Conservation (phyloP, 1,284 basidiomycete species). For the Schizopora paradoxa region DNA sequence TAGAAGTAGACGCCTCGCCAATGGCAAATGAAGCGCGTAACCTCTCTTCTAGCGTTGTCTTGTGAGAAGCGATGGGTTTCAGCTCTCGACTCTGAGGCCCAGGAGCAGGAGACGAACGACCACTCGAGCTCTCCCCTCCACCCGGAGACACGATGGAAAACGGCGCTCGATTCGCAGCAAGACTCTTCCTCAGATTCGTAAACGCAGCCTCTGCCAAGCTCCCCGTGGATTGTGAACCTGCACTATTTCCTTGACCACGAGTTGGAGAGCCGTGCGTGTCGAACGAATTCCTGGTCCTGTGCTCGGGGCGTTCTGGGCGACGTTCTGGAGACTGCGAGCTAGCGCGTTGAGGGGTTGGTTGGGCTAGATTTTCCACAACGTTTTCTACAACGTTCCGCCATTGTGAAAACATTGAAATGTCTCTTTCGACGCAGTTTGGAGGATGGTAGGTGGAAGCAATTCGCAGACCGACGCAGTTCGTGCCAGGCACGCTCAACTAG, state of each 20-base stretch:
- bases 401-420: conserved; percentile 56
- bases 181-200: conserved; percentile 55
- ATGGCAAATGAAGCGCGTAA: conserved; percentile 54
- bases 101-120: conserved; percentile 18
- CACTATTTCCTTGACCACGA: too few relatives aligned
- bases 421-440: not conserved
- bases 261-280: conserved; percentile 27
- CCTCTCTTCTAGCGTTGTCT: conserved; percentile 67
- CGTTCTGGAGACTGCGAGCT: conserved; percentile 28
- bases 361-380: conserved; percentile 52
- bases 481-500: too few relatives aligned
- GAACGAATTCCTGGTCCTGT: conserved; percentile 34
- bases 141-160: conserved; percentile 30
- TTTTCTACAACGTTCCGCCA: conserved; percentile 57
- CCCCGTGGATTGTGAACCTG: conserved; percentile 37
- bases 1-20: conserved; percentile 47
- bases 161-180: conserved; percentile 46
- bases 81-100: conserved; percentile 21
- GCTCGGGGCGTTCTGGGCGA: conserved; percentile 26
- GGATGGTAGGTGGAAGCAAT: not conserved
- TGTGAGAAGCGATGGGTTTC: conserved; percentile 32
- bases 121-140: conserved; percentile 12
- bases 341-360: conserved; percentile 32
- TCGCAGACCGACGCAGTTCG: too few relatives aligned
- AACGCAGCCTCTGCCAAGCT: conserved; percentile 58